Base-by-base conservation (phyloP, 1,284 basidiomycete genomes). In the Tilletia caries region DNA sequence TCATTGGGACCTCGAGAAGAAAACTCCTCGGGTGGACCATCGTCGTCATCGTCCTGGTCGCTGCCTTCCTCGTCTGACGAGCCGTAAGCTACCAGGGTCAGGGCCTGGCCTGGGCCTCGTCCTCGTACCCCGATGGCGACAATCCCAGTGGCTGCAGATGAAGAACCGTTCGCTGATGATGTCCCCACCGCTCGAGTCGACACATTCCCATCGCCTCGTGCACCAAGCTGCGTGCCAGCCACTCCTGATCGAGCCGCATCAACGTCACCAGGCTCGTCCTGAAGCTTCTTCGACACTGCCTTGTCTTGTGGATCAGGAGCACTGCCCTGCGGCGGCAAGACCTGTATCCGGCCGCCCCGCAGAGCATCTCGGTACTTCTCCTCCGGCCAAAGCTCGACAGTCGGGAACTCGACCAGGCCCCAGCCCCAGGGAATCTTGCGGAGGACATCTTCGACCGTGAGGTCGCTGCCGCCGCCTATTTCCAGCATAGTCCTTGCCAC, bases 391-490 rank as follows among this genome's bases (percentile, higher is more conserved):
- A 62, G 18, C 58, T 62, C 58, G 33, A 62, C 58, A 5, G 32
- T 62, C 27, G 58, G 29, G 23, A 62, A 62, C 58, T 62, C 58
- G 58, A 62, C 58, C 15, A 62, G 23, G 3, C 58, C 58, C 58
- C 58, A 62, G 18, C 58, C 58, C 32, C 58, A 37, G 4, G 58
- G 58, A 5, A 62, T 62, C 20, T 37, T 33, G 32, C 58, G 27
- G 15, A 62, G 58, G 2, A 62, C 58, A 10, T 62, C 58, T 34
- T 62, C 58, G 27, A 62, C 15, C 10, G 58, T 5, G 15, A 62
- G 58, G 29, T 34, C 32, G 13, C 25, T 62, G 58, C 33, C 13
- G 8, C 25, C 18, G 2, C 10, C 15, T 13, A 62, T 33, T 20
- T 62, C 32, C 2, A 62, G 27, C 8, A 62, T 10, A 2, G 58